Evolutionary conservation across 169 alveolate genomes (phyloP).

Genomic region (Plasmodium fragile): DNA sequence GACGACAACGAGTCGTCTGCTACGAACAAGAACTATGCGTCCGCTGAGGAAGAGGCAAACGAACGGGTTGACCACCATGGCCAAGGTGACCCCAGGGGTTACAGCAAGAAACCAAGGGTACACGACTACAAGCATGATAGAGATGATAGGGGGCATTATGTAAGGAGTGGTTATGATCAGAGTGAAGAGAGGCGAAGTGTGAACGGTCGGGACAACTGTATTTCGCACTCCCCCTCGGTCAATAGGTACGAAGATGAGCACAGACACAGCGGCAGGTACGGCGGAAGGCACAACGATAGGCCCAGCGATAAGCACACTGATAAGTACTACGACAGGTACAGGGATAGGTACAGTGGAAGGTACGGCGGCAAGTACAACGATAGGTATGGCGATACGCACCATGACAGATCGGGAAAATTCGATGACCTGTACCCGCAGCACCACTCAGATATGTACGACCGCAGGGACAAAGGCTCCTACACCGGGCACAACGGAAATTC

Average conservation of each 20-base stretch:
- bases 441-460: background rate
- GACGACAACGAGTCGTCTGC: background rate
- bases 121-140: background rate
- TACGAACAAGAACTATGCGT: background rate
- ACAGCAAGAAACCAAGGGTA: background rate
- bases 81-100: background rate
- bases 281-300: background rate
- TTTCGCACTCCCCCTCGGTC: background rate
- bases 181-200: background rate
- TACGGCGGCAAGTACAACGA: background rate
- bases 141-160: background rate
- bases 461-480: background rate
- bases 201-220: background rate
- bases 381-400: background rate
- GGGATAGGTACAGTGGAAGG: background rate
- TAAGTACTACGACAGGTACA: background rate
- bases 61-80: background rate
- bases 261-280: background rate
- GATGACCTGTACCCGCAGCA: background rate
- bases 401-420: background rate
- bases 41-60: background rate
- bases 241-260: background rate
- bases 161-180: background rate
- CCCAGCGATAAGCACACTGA: background rate
- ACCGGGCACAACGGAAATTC: background rate